Percentiles rank a stretch among this genome's conserved stretches.
phyloP scores from a whole-genome alignment of 2,329 filamentous ascomycete species.

The Claviceps pusilla region DNA sequence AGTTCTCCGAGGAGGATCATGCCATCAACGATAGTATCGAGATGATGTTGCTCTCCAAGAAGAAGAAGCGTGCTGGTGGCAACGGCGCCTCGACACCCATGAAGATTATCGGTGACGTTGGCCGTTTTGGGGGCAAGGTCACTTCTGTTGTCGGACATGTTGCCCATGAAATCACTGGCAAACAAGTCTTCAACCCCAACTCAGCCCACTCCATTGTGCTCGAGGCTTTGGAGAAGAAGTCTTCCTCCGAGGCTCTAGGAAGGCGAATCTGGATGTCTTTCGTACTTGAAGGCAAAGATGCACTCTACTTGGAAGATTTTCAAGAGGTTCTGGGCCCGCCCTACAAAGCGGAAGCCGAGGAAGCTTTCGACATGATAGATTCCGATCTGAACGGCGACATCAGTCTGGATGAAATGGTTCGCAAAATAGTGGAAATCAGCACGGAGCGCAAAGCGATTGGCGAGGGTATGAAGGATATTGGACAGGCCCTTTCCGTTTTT shows the following conservation, averaged over 20 bases:
- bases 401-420: conserved; percentile 85
- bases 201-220: conserved; percentile 81
- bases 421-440: conserved; percentile 70
- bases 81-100: conserved; percentile 59
- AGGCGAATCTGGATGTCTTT: conserved; percentile 96
- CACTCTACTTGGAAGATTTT: conserved; percentile 67
- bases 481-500: conserved; percentile 81
- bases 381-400: conserved; percentile 86
- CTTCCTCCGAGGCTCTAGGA: conserved; percentile 81
- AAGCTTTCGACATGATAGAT: conserved; percentile 70
- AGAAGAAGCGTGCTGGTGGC: conserved; percentile 23
- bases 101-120: conserved; percentile 61
- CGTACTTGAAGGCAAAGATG: conserved; percentile 74
- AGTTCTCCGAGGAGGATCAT: conserved; percentile 85
- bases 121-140: conserved; percentile 79
- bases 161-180: conserved; percentile 87
- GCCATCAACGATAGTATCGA: conserved; percentile 76
- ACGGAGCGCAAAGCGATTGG: conserved; percentile 77
- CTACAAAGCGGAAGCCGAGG: conserved; percentile 64
- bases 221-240: conserved; percentile 71
- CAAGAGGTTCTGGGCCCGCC: conserved; percentile 69
- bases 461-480: conserved; percentile 93
- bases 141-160: conserved; percentile 87
- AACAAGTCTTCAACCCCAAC: conserved; percentile 86
- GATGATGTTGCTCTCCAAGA: conserved; percentile 45